Evolutionary conservation across 768 basidiomycete genomes (phyloP).

Genomic region (Omphalotus guepiniiformis): DNA sequence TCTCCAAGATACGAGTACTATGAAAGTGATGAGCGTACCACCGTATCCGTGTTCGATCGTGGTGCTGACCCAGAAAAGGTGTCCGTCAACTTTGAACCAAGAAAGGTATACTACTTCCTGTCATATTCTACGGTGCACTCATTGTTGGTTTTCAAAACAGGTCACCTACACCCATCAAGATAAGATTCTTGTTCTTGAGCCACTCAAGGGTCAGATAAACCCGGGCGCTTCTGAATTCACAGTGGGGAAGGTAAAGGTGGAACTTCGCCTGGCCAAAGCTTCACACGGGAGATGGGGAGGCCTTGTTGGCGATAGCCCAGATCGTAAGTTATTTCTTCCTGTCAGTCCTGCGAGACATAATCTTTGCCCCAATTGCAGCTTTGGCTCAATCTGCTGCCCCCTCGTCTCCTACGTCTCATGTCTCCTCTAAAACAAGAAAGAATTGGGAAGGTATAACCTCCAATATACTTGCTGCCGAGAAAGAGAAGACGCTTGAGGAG

Average conservation of each 20-base stretch:
- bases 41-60: constrained; percentile 74
- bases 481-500: constrained; percentile 63
- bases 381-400: constrained; percentile 28
- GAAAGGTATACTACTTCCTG: constrained; percentile 44
- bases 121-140: constrained; percentile 6
- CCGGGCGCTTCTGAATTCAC: constrained; percentile 55
- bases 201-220: constrained; percentile 80
- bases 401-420: constrained; percentile 24
- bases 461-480: constrained; percentile 61
- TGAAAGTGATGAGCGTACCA: constrained; percentile 75
- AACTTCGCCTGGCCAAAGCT: constrained; percentile 73
- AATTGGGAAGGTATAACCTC: constrained; percentile 90
- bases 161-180: constrained; percentile 65
- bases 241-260: constrained; percentile 85
- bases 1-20: constrained; percentile 78
- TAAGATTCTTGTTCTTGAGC: constrained; percentile 66
- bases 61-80: constrained; percentile 65
- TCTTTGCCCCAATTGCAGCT: constrained; percentile 15
- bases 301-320: constrained; percentile 70
- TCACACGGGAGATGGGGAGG: constrained; percentile 67
- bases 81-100: constrained; percentile 56
- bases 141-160: constrained; percentile 25
- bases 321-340: constrained; percentile 46
- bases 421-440: constrained; percentile 52
- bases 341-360: not conserved